Base-by-base conservation (phyloP, 768 basidiomycete species). In the Gyrodon lividus region DNA sequence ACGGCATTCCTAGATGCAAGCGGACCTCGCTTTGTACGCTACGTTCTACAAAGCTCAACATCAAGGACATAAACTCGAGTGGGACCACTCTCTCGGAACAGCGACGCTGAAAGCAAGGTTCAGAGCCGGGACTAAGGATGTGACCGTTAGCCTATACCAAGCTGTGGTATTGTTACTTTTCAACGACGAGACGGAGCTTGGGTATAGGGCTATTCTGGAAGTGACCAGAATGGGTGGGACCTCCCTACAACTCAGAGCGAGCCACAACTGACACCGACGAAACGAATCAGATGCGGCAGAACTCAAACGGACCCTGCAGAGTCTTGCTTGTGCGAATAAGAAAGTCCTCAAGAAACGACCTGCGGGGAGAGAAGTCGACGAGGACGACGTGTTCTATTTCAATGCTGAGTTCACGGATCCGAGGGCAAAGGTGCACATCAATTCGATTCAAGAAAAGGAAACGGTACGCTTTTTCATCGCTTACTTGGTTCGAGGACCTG, bases 391-490 rank as follows among this genome's bases (percentile, higher is more conserved):
- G 39, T 98, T 99, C 67, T 69, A 71, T 28, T 93, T 87, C 74
- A 97, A 98, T 66, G 72, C 78, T 26, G 82, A 82, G 8, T 98
- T 98, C 68, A 82, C 83, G 24, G 89, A 96, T 60, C 77, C 86
- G 6, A 77, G 82, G 37, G 70, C 83, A 33, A 90, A 86, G 59
- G 80, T 99, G 35, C 91, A 91, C 69, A 95, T 98, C 72, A 96
- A 94, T 63, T 90, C 94, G 19, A 96, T 99, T 43, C 97, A 98
- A 68, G 88, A 86, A 14, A 94, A 94, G 64, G 88, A 95, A 58
- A 85, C 92, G 54, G 92, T 95, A 63, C 53, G 87, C 72, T 7
- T 6, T 45, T 19, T 7, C 24, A 35, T 38, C n/a, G 30, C 17
- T 31, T 23, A 22, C 24, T 19, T 14, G 19, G n/a, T 12, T 1